A percentile compares a stretch with the other conserved stretches of the same genome.
phyloP scores from a whole-genome alignment of 1,284 basidiomycete genomes.

The Trametes versicolor region DNA sequence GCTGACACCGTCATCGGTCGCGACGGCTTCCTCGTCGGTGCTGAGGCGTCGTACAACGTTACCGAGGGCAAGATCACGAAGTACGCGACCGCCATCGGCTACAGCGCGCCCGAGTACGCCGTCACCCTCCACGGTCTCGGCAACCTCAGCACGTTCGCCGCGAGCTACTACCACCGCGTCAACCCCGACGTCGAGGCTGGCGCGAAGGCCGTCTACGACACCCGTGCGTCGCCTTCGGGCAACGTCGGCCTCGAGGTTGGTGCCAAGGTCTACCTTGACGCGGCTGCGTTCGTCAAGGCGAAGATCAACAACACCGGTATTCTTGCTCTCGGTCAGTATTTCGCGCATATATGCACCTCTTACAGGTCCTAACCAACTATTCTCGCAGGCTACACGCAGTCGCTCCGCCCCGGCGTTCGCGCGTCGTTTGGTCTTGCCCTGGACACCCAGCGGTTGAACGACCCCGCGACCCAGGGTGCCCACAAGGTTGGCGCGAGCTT shows the following conservation, averaged over 20 bases:
- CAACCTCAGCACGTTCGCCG: constrained; percentile 94
- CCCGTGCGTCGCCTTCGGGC: constrained; percentile 88
- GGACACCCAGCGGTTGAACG: constrained; percentile 90
- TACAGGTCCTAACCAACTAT: background rate
- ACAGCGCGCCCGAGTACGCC: constrained; percentile 97
- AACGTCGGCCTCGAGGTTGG: constrained; percentile 93
- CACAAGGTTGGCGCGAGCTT: constrained; percentile 85
- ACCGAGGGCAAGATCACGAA: constrained; percentile 92
- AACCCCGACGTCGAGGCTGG: constrained; percentile 95
- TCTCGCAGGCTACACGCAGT: constrained; percentile 85
- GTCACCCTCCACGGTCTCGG: constrained; percentile 95
- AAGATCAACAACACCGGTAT: constrained; percentile 99
- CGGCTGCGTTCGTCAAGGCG: constrained; percentile 94
- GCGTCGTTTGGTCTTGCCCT: constrained; percentile 93
- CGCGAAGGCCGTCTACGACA: constrained; percentile 97
- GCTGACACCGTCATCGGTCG: constrained; percentile 96
- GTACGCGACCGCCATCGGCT: constrained; percentile 94
- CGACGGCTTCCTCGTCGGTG: constrained; percentile 97
- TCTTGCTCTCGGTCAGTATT: constrained; percentile 75
- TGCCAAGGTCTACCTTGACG: constrained; percentile 94
- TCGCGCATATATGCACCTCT: constrained; percentile 15
- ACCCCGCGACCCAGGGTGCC: constrained; percentile 65
- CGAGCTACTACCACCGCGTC: constrained; percentile 99
- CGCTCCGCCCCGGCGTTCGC: constrained; percentile 95
- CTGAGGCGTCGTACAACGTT: constrained; percentile 97